These are phyloP conservation scores for Penicillium sp. DNA, from an alignment of 2,329 filamentous ascomycete species.

Conservation along the genomic window DNA sequence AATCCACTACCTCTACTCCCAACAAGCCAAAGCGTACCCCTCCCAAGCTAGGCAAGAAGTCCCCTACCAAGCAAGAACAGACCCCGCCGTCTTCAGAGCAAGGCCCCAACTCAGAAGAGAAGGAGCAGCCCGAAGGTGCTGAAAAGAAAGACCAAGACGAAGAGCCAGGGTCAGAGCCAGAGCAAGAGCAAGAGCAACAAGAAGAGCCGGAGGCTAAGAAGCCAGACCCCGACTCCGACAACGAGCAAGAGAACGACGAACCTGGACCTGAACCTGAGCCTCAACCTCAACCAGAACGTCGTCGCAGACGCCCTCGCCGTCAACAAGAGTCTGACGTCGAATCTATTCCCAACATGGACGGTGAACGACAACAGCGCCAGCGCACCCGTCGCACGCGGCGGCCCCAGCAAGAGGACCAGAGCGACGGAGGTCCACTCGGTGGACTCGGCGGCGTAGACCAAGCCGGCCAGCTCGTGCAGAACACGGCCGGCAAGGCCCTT, in stretches of 20 bases:
- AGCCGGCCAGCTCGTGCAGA: conserved; percentile 52
- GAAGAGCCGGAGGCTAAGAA: conserved; percentile 35
- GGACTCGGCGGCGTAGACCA: conserved; percentile 56
- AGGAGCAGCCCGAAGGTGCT: conserved; percentile 3
- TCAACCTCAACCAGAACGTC: conserved; percentile 39
- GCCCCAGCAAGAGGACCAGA: conserved; percentile 45
- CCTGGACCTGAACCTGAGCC: conserved; percentile 27
- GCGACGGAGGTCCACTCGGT: conserved; percentile 38
- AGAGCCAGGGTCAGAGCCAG: conserved; percentile 43
- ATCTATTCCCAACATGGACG: conserved; percentile 51
- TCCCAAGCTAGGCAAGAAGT: conserved; percentile 32
- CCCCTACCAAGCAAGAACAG: conserved; percentile 22
- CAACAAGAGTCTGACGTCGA: conserved; percentile 48
- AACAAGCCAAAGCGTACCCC: conserved; percentile 28
- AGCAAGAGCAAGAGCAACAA: conserved; percentile 42
- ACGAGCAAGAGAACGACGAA: background rate
- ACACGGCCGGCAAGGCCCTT: conserved; percentile 47
- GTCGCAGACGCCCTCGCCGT: conserved; percentile 19
- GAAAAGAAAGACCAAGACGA: conserved; percentile 32
- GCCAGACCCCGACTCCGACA: conserved; percentile 26
- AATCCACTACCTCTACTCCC: conserved; percentile 15
- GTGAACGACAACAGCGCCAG: conserved; percentile 44
- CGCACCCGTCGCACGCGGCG: conserved; percentile 54
- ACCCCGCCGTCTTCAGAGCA: conserved; percentile 24
- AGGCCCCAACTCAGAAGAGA: conserved; percentile 14